Conservation (phyloP, 176 grass and related monocot species). For the Rhipidocladum racemiflorum region DNA sequence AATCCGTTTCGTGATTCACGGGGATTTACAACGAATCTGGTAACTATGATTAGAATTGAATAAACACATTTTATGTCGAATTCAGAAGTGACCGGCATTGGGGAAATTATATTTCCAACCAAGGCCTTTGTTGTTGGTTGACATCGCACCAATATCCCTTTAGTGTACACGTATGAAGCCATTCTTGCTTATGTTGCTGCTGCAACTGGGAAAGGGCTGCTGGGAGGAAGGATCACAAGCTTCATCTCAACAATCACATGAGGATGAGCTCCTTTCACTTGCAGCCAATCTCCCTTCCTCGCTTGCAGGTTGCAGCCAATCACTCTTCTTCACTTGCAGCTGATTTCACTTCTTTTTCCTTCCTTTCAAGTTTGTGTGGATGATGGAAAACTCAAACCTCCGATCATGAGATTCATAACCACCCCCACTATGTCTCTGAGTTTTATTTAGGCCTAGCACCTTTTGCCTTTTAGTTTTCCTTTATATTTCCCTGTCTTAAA, state of each 20-base stretch:
- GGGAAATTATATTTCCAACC: neutral
- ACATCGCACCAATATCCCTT: neutral
- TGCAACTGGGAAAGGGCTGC: neutral
- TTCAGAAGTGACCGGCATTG: neutral
- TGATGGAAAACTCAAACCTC: conserved; percentile 5
- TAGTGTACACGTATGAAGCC: neutral
- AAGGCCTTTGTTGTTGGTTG: conserved; percentile 14
- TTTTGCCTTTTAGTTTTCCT: neutral
- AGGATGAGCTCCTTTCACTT: conserved; percentile 16
- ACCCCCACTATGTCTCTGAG: neutral
- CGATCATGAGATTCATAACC: neutral
- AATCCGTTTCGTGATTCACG: too few species aligned
- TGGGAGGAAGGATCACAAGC: conserved; percentile 1
- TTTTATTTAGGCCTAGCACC: neutral
- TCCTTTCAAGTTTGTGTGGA: neutral
- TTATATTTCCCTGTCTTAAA: neutral
- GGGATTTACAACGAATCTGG: too few species aligned
- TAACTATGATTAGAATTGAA: conserved; percentile 12
- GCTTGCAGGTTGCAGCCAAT: neutral
- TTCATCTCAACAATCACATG: conserved; percentile 15
- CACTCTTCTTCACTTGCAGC: neutral
- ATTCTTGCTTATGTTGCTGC: conserved; percentile 5
- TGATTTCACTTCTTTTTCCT: conserved; percentile 4
- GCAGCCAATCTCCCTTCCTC: neutral
- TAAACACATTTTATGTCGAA: neutral